Evolutionary conservation across 2,329 filamentous ascomycete genomes (phyloP).

Genomic region (Trichoderma breve): DNA sequence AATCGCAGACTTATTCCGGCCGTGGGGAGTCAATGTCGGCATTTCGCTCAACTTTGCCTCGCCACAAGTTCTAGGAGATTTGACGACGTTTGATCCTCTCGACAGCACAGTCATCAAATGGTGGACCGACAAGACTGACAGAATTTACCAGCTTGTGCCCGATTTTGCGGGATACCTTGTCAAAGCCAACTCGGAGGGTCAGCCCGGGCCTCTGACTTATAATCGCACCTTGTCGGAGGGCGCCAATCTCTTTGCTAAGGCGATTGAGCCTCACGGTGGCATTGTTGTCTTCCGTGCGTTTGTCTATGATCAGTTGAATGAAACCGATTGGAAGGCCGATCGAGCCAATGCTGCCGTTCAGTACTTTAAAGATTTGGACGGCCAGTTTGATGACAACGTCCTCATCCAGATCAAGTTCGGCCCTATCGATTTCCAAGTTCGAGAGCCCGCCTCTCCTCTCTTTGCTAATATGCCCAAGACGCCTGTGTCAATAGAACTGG

Average conservation of each 20-base stretch:
- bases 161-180: constrained; percentile 68
- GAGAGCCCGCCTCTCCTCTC: constrained; percentile 64
- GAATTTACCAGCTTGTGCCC: constrained; percentile 60
- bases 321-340: constrained; percentile 63
- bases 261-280: constrained; percentile 57
- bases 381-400: constrained; percentile 66
- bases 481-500: background rate
- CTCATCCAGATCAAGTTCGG: constrained; percentile 73
- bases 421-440: constrained; percentile 71
- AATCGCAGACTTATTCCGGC: constrained; percentile 64
- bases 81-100: constrained; percentile 64
- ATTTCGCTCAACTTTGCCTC: constrained; percentile 68
- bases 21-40: constrained; percentile 64
- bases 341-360: constrained; percentile 68
- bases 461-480: constrained; percentile 43
- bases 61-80: constrained; percentile 50
- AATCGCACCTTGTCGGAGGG: constrained; percentile 67
- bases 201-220: constrained; percentile 67
- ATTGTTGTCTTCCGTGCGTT: constrained; percentile 71
- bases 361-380: constrained; percentile 63
- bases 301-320: constrained; percentile 59
- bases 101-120: constrained; percentile 57
- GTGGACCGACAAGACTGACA: constrained; percentile 60
- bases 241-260: constrained; percentile 65
- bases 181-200: constrained; percentile 71